Evolutionary conservation across 768 basidiomycete genomes (phyloP).

Genomic region (Russula vinacea): DNA sequence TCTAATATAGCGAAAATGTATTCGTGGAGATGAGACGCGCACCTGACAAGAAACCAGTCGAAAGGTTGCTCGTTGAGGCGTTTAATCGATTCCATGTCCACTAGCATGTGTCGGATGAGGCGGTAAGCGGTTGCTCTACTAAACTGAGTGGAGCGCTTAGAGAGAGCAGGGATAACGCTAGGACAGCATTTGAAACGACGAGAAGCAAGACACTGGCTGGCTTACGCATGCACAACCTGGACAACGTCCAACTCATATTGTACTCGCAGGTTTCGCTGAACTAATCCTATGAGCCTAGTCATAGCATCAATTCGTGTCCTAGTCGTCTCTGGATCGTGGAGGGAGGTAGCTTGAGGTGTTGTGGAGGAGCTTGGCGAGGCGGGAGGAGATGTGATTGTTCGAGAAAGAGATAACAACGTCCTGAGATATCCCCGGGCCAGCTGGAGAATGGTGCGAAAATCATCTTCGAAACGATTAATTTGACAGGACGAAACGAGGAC

Average conservation of each 20-base stretch:
- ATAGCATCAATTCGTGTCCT: constrained; percentile 60
- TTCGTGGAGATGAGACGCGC: constrained; percentile 29
- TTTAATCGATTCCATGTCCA: constrained; percentile 69
- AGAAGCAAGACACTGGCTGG: constrained; percentile 21
- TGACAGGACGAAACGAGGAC: not conserved
- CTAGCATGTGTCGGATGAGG: constrained; percentile 71
- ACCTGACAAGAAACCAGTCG: constrained; percentile 93
- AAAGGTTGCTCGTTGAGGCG: constrained; percentile 60
- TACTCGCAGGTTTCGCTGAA: constrained; percentile 71
- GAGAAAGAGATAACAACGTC: constrained; percentile 49
- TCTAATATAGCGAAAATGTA: constrained; percentile 12
- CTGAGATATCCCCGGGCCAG: constrained; percentile 60
- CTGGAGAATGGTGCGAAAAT: constrained; percentile 68
- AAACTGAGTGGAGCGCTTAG: constrained; percentile 69
- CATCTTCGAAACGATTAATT: constrained; percentile 44
- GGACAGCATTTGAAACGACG: constrained; percentile 8
- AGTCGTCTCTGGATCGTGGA: constrained; percentile 42
- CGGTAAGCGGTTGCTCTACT: constrained; percentile 82
- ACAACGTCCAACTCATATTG: constrained; percentile 68
- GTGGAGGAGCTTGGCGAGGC: constrained; percentile 39
- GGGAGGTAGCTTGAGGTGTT: constrained; percentile 40
- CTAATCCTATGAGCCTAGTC: constrained; percentile 57
- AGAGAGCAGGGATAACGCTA: constrained; percentile 75
- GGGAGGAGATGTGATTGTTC: constrained; percentile 37
- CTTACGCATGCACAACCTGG: constrained; percentile 76